phyloP scores from a whole-genome alignment of 2,329 filamentous ascomycete genomes.

The Trichoderma sp. region DNA sequence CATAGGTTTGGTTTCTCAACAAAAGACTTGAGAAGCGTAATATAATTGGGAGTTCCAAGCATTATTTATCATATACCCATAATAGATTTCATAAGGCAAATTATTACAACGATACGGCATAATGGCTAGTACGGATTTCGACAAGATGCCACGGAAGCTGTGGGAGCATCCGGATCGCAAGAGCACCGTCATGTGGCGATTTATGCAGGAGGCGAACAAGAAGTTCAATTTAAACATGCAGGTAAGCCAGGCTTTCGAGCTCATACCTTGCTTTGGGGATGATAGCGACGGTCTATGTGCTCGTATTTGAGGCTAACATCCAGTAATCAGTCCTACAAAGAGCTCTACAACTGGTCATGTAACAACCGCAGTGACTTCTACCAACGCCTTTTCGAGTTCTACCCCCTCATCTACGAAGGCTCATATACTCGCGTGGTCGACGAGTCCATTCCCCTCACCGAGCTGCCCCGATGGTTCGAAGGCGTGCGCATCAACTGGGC shows the following conservation, averaged over 20 bases:
- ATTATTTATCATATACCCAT: not conserved
- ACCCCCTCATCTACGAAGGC: conserved; percentile 67
- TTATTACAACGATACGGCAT: not conserved
- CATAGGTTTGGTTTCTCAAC: not conserved
- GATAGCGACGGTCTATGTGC: not conserved
- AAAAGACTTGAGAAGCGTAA: not conserved
- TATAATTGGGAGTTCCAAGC: not conserved
- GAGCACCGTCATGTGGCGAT: conserved; percentile 66
- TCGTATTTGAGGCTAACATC: not conserved
- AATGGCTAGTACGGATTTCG: conserved; percentile 38
- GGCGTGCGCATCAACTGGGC: conserved; percentile 76
- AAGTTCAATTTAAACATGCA: conserved; percentile 60
- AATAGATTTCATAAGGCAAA: not conserved
- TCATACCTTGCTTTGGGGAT: not conserved
- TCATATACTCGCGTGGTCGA: conserved; percentile 66
- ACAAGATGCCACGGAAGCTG: conserved; percentile 60
- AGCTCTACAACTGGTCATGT: conserved; percentile 73
- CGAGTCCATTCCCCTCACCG: conserved; percentile 69
- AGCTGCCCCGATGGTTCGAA: conserved; percentile 75
- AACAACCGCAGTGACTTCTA: conserved; percentile 66
- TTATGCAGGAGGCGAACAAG: conserved; percentile 68
- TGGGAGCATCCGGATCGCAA: conserved; percentile 69
- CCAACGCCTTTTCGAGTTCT: conserved; percentile 62
- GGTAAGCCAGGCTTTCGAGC: conserved; percentile 45
- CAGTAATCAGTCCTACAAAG: conserved; percentile 52